These are phyloP conservation scores for Colletotrichum gloeosporioides DNA, from an alignment of 2,329 filamentous ascomycete species.

Conservation along the genomic window DNA sequence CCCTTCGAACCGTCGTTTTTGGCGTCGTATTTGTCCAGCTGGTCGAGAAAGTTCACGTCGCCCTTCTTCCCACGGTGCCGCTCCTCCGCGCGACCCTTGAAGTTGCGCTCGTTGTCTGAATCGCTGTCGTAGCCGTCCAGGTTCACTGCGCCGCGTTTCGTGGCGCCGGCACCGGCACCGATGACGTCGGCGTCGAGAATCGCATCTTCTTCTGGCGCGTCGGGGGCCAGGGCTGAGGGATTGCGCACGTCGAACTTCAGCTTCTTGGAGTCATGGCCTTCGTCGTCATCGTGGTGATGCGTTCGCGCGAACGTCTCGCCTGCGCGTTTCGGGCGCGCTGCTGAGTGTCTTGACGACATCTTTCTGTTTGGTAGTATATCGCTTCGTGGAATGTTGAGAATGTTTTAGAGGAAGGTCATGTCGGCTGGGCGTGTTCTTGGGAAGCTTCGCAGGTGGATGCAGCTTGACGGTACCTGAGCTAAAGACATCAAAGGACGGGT, in stretches of 20 bases:
- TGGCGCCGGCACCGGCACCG: slow-evolving; percentile 73
- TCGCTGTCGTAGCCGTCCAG: slow-evolving; percentile 97
- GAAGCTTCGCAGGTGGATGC: slow-evolving; percentile 7
- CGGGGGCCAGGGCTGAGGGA: slow-evolving; percentile 87
- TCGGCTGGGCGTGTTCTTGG: neutral
- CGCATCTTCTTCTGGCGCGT: slow-evolving; percentile 75
- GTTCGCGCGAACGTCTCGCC: slow-evolving; percentile 82
- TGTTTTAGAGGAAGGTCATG: neutral
- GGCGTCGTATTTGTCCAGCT: slow-evolving; percentile 60
- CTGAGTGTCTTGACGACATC: slow-evolving; percentile 65
- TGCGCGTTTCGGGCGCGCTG: slow-evolving; percentile 81
- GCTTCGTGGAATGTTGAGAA: neutral
- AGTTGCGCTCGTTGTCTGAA: slow-evolving; percentile 83
- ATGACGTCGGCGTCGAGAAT: slow-evolving; percentile 93
- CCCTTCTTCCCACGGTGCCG: slow-evolving; percentile 48
- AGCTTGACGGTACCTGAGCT: slow-evolving; percentile 1
- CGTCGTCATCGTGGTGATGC: slow-evolving; percentile 65
- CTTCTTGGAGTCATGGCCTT: slow-evolving; percentile 67
- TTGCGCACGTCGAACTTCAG: slow-evolving; percentile 95
- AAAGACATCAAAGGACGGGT: neutral
- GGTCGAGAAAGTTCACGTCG: slow-evolving; percentile 55
- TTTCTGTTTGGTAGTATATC: neutral
- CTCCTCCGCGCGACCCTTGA: slow-evolving; percentile 74
- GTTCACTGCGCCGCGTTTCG: slow-evolving; percentile 93
- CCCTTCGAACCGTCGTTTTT: slow-evolving; percentile 40